Conservation (phyloP, 345 rosid genomes). For the Hibiscus syriacus region DNA sequence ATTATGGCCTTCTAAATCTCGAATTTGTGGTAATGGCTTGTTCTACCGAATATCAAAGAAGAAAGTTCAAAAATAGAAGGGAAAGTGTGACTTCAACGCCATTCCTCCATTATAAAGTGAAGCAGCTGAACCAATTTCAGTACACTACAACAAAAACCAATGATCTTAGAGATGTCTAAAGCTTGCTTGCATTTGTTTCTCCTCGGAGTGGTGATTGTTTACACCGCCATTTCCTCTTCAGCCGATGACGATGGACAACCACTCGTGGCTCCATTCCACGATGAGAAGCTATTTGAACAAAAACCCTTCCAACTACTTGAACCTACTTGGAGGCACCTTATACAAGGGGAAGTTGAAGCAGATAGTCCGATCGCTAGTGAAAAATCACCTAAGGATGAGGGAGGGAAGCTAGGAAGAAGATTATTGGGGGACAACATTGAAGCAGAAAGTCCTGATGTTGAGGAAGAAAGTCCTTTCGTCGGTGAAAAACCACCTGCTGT, state of each 20-base stretch:
- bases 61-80: background rate
- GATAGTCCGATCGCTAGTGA: background rate
- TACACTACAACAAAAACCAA: background rate
- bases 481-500: no score
- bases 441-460: no score
- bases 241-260: background rate
- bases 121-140: background rate
- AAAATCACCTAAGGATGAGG: no score
- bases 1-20: background rate
- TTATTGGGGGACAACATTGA: no score
- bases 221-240: background rate
- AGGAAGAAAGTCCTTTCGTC: no score
- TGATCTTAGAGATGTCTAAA: background rate
- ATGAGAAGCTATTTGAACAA: no score
- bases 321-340: background rate
- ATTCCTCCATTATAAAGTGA: background rate
- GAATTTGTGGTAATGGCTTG: no score
- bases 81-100: background rate
- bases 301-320: no score
- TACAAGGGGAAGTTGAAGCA: background rate
- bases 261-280: background rate
- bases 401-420: no score
- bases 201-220: background rate
- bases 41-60: background rate
- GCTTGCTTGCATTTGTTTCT: background rate